These are phyloP conservation scores for Fragosphaeria purpurea DNA, from an alignment of 2,329 filamentous ascomycete species.

Conservation along the genomic window DNA sequence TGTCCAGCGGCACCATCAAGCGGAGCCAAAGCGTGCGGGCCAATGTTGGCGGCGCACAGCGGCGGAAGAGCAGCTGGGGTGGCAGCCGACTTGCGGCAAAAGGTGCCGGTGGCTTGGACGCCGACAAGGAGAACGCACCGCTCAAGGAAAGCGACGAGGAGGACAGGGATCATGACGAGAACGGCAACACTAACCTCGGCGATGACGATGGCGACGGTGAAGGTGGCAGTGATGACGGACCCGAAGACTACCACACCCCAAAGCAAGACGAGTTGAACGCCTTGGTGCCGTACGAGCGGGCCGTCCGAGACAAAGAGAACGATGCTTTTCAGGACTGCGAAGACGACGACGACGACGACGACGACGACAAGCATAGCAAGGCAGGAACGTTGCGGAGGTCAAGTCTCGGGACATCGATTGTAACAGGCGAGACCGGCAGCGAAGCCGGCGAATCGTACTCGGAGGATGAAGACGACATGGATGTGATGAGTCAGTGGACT, in stretches of 20 bases:
- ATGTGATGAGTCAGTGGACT: constrained; percentile 37
- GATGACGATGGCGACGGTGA: not conserved
- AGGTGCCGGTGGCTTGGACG: constrained; percentile 41
- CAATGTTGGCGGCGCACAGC: constrained; percentile 36
- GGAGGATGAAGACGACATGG: constrained; percentile 24
- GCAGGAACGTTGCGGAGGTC: constrained; percentile 37
- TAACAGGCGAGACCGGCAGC: constrained; percentile 22
- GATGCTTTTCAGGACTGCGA: constrained; percentile 2
- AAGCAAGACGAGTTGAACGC: constrained; percentile 11
- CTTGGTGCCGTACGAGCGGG: constrained; percentile 4
- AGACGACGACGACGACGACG: constrained; percentile 15
- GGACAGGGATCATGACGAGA: constrained; percentile 25
- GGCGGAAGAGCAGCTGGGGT: constrained; percentile 66
- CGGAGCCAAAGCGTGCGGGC: constrained; percentile 70
- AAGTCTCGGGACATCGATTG: constrained; percentile 38
- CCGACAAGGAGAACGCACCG: constrained; percentile 29
- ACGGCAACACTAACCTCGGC: constrained; percentile 8
- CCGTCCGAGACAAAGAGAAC: not conserved
- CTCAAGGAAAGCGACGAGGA: constrained; percentile 57
- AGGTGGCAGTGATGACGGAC: constrained; percentile 16
- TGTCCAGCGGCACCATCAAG: constrained; percentile 54
- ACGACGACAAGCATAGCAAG: constrained; percentile 37
- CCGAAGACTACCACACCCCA: constrained; percentile 6
- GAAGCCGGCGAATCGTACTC: constrained; percentile 20
- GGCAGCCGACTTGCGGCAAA: constrained; percentile 32